Base-by-base conservation (phyloP, 1,139 yeast genomes). In the Pichia sp. region DNA sequence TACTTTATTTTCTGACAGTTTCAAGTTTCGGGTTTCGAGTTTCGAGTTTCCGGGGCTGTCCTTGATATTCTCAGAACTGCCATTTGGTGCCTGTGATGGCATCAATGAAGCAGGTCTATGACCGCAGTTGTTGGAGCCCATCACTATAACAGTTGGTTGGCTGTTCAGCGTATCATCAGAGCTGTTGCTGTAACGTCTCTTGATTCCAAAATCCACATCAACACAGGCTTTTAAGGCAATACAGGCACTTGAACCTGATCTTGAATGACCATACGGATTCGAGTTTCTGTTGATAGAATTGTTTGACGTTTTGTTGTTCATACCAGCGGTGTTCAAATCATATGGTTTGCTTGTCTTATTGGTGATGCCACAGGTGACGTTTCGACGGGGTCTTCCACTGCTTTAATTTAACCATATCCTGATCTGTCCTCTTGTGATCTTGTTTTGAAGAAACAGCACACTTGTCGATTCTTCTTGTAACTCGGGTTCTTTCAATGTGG, bases 191-290 rank as follows among this genome's bases (percentile, higher is more conserved):
- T 60, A 59, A 40, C 66, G 60, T 45, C 65, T 59, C 6, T 57
- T 55, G 31, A 62, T 59, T 42, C 72, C 75, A 43, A 61, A 58
- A 48, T 73, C 78, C 6, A 77, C 78, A 51, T 73, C 73, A 16
- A 79, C 85, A 42, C 81, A 81, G 0, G 87, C 86, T 57, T 80
- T 84, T 51, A 81, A 66, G 9, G 82, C 87, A 49, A 70, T 59
- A 40, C 84, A 76, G 8, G 86, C 86, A 6, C 84, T 68, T 3
- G 77, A 65, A 5, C 56, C 56, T 8, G 60, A 59, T 53, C 65
- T 62, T 45, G 57, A 55, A 42, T 60, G 64, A 36, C 11, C 11
- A 34, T 36, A 31, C 33, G 11, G 11, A 31, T 31, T 31, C 33
- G 11, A 16, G 23, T 16, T 16, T 16, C 23, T 16, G 23, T 16